phyloP scores from a whole-genome alignment of 2,329 filamentous ascomycete species.

The Juglanconis sp. region DNA sequence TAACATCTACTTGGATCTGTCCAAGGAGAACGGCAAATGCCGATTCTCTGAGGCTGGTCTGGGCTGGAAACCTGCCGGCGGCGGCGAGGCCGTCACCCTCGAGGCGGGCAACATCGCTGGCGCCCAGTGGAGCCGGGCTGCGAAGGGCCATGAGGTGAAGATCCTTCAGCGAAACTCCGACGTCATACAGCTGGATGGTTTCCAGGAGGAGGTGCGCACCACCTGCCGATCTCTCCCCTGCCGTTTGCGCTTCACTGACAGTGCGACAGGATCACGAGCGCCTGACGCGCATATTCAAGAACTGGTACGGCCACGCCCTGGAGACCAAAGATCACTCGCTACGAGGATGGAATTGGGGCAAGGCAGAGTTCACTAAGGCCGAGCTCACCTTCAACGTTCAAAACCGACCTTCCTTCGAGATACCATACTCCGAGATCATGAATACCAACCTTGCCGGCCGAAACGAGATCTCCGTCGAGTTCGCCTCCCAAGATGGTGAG shows the following conservation, averaged over 20 bases:
- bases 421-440: constrained; percentile 94
- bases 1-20: constrained; percentile 93
- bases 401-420: constrained; percentile 92
- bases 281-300: constrained; percentile 88
- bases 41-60: constrained; percentile 91
- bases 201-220: constrained; percentile 69
- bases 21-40: constrained; percentile 87
- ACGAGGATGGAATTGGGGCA: constrained; percentile 99
- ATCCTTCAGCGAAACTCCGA: constrained; percentile 80
- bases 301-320: constrained; percentile 93
- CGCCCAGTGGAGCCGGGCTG: constrained; percentile 92
- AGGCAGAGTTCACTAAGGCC: constrained; percentile 92
- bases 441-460: constrained; percentile 97
- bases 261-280: constrained; percentile 77
- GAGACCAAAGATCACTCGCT: constrained; percentile 92
- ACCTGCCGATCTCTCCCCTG: background rate
- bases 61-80: constrained; percentile 87
- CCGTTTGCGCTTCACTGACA: constrained; percentile 13
- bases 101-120: constrained; percentile 80
- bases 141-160: constrained; percentile 91
- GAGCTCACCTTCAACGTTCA: constrained; percentile 96
- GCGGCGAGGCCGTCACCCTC: constrained; percentile 90
- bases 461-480: constrained; percentile 96
- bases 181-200: constrained; percentile 91
- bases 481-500: constrained; percentile 72